phyloP scores from a whole-genome alignment of 768 basidiomycete species.

The Cyathus striatus region DNA sequence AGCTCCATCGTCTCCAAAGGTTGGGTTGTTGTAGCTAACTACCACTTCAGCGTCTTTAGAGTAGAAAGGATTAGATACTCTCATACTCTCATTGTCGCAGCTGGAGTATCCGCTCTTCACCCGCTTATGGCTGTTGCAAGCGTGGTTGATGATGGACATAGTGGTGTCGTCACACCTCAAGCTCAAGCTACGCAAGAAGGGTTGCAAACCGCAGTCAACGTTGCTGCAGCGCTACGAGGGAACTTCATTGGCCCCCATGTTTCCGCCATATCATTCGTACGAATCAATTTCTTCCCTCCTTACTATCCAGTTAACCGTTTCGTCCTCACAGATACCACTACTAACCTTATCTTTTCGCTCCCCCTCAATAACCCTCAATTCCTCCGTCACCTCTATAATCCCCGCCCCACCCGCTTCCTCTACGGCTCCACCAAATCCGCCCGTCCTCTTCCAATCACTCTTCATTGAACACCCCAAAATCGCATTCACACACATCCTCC shows the following conservation, averaged over 20 bases:
- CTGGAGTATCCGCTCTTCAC: constrained; percentile 79
- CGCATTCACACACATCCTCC: constrained; percentile 55
- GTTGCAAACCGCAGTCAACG: constrained; percentile 51
- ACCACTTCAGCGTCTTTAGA: constrained; percentile 30
- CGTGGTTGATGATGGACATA: constrained; percentile 31
- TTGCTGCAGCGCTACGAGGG: constrained; percentile 52
- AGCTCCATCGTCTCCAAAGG: constrained; percentile 17
- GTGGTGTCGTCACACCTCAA: constrained; percentile 19
- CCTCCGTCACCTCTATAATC: constrained; percentile 72
- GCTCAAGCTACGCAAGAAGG: constrained; percentile 45
- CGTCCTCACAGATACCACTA: constrained; percentile 60
- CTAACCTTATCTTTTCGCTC: constrained; percentile 56
- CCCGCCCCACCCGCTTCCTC: constrained; percentile 81
- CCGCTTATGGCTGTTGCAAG: constrained; percentile 73
- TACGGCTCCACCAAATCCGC: too few species aligned
- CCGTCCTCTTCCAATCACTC: constrained; percentile 77
- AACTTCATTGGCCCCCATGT: constrained; percentile 73
- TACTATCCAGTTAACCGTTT: not conserved
- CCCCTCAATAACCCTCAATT: constrained; percentile 75
- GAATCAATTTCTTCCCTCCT: constrained; percentile 14
- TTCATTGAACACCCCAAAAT: constrained; percentile 76
- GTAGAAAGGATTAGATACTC: constrained; percentile 80
- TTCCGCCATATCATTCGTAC: constrained; percentile 66
- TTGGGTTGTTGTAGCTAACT: too few species aligned
- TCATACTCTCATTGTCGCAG: constrained; percentile 76